These are phyloP conservation scores for Fraxinus paxiana DNA, from an alignment of 305 asterid species.

Conservation along the genomic window DNA sequence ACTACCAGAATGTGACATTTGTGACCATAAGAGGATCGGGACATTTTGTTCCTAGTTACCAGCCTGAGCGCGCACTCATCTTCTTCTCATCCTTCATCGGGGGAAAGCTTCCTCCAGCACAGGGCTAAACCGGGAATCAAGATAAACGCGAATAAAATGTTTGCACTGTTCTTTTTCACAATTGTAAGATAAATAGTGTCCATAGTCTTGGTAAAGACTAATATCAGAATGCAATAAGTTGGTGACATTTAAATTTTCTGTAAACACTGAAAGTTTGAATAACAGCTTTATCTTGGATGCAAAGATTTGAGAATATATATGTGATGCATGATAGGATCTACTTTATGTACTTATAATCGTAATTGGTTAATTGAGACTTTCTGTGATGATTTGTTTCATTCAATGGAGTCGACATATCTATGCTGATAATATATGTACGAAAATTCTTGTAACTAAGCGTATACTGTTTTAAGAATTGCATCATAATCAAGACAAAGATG, in stretches of 20 bases:
- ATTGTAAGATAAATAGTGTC: not conserved
- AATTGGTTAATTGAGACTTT: not conserved
- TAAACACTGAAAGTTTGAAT: not conserved
- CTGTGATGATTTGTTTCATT: not conserved
- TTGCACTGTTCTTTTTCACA: not conserved
- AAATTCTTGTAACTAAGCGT: not conserved
- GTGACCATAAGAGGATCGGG: conserved; percentile 56
- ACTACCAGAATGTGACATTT: conserved; percentile 52
- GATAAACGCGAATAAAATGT: not conserved
- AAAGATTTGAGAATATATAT: not conserved
- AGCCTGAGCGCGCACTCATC: conserved; percentile 47
- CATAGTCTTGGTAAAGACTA: not conserved
- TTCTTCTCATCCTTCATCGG: conserved; percentile 43
- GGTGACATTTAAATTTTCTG: not conserved
- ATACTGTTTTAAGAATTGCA: no score
- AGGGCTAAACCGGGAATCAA: not conserved
- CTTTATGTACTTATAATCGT: not conserved
- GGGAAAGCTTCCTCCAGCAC: conserved; percentile 44
- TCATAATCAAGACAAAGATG: not conserved
- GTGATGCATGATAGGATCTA: not conserved
- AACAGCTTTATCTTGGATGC: not conserved
- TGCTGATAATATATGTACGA: not conserved
- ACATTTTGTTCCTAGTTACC: conserved; percentile 69
- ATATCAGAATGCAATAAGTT: not conserved
- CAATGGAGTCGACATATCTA: not conserved